Evolutionary conservation across 768 basidiomycete genomes (phyloP), one percentile per base, ranked within the genome.

Genomic region (Tricholoma hemisulphureum): DNA sequence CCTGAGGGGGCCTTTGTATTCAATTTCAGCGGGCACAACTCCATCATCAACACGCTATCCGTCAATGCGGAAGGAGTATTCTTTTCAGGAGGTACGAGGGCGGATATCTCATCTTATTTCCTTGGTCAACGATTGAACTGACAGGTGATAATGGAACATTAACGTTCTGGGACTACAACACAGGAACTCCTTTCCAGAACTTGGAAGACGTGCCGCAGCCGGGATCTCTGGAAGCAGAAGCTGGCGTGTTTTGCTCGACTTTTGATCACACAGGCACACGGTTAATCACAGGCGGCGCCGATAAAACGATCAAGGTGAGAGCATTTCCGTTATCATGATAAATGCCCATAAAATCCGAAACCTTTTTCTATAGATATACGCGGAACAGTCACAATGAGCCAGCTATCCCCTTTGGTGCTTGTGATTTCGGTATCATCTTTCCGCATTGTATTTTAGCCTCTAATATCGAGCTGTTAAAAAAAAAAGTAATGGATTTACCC

Each of bases 51-150:
- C 72, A 95, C 94, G 6, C 68, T 98, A 56, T 87, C 88, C 10
- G 91, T 98, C 64, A 99, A 98, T 65, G 79, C 91, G 32, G 97
- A 99, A 61, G 95, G 96, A 35, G 97, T 98, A 31, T 87, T 98
- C 72, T 98, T 97, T 76, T 96, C 95, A 7, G 97, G 96, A 56
- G 95, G 94, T 93, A 63, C 58, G 86, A 75, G 4, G 26, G 23
- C 23, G 16, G 45, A 18, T 41, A 28, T 51, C 51, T 48, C 34
- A 21, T 39, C 26, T 31, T 9, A 24, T 45, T 51, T 21, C 26
- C 21, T 18, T 31, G 21, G 6, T 63, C 28, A 35, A 18, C 20
- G 50, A 20, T 28, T 29, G 3, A 53, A 56, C 16, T 51, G n/a
- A 6, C 64, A 96, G 95, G 83, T 45, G 96, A 98, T 69, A 97